Evolutionary conservation across 306 rosid species (phyloP).

Genomic region (Oxytropis ochrocephala): DNA sequence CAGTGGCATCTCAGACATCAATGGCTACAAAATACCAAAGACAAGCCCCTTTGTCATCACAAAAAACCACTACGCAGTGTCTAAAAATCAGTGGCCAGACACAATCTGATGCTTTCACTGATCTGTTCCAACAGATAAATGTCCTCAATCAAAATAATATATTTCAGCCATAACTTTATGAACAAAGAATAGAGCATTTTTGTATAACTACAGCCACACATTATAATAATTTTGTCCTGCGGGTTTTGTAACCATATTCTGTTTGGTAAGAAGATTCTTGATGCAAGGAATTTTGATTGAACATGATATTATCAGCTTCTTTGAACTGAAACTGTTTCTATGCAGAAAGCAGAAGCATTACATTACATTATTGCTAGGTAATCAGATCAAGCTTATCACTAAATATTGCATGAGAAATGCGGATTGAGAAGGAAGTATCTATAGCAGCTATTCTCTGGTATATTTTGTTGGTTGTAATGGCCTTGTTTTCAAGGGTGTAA

Average conservation of each 20-base stretch:
- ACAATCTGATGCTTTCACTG: background rate
- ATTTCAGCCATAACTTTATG: background rate
- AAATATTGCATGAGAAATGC: background rate
- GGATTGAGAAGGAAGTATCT: background rate
- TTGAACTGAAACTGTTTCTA: background rate
- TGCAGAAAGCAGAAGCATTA: background rate
- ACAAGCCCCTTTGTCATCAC: background rate
- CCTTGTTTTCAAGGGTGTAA: no score
- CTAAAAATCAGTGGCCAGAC: background rate
- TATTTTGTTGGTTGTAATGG: background rate
- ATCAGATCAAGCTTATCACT: background rate
- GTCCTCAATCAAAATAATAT: background rate
- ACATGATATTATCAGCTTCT: background rate
- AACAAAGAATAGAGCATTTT: background rate
- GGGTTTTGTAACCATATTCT: background rate
- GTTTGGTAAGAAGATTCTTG: background rate
- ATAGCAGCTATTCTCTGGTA: background rate
- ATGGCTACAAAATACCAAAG: background rate
- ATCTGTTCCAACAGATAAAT: conserved; percentile 13
- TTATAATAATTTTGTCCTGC: background rate
- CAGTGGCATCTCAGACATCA: background rate
- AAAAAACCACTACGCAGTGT: background rate
- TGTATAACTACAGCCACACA: background rate
- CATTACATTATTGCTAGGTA: background rate
- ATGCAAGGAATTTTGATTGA: background rate